phyloP scores from a whole-genome alignment of 2,329 filamentous ascomycete genomes.

The Monosporascus sp. region DNA sequence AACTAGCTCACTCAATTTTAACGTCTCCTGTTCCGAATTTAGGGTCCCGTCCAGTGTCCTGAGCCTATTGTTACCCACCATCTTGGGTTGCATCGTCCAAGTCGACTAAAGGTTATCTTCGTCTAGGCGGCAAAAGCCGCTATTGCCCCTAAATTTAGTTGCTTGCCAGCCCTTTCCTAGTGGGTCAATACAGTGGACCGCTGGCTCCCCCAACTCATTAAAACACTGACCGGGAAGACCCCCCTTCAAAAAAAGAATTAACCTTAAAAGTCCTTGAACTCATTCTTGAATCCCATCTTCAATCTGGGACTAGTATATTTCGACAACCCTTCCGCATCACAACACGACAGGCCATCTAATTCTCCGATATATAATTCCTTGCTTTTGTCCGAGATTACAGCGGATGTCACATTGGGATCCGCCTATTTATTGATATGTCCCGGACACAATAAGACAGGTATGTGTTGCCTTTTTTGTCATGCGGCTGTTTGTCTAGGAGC shows the following conservation, averaged over 20 bases:
- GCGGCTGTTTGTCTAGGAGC: neutral
- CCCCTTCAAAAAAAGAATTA: no score
- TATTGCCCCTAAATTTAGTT: neutral
- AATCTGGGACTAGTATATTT: no score
- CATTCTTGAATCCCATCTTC: no score
- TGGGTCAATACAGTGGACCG: neutral
- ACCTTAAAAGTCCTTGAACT: neutral
- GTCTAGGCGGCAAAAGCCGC: neutral
- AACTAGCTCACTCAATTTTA: neutral
- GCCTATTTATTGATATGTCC: neutral
- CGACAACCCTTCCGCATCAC: no score
- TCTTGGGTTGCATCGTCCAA: no score
- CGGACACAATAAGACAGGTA: neutral
- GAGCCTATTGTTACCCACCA: neutral
- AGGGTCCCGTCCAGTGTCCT: neutral
- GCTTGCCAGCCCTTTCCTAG: neutral
- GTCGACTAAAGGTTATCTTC: neutral
- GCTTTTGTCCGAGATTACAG: no score
- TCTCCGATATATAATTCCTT: neutral
- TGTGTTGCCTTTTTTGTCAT: neutral
- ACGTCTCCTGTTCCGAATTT: neutral
- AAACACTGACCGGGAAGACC: no score
- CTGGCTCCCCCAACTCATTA: neutral
- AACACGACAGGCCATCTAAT: no score
- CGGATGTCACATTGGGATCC: neutral